A percentile compares a stretch with the other conserved stretches of the same genome.
phyloP scores from a whole-genome alignment of 2,329 filamentous ascomycete species.

The Cladosporium oxysporum region DNA sequence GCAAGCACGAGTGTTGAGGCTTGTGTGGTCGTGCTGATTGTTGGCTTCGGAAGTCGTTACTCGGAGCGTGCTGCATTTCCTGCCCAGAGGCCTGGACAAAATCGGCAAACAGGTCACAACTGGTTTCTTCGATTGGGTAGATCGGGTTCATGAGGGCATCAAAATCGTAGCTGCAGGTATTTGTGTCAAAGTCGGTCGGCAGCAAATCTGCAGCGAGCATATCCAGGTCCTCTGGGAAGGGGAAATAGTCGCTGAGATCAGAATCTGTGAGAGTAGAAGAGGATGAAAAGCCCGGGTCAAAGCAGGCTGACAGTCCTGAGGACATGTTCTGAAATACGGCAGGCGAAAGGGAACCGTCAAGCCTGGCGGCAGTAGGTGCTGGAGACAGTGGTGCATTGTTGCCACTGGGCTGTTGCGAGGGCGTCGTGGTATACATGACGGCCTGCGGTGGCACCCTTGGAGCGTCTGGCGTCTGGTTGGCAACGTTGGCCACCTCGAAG shows the following conservation, averaged over 20 bases:
- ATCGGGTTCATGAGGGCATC: neutral
- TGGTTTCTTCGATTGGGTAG: neutral
- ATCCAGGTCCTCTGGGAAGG: neutral
- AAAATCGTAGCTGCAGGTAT: neutral
- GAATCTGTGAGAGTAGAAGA: neutral
- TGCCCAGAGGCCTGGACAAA: neutral
- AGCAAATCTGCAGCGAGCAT: neutral
- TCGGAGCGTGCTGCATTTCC: neutral
- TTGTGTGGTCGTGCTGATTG: conserved; percentile 5
- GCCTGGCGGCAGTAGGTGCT: neutral
- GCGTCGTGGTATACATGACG: conserved; percentile 18
- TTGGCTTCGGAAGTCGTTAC: neutral
- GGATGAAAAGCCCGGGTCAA: neutral
- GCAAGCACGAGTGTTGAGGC: conserved; percentile 26
- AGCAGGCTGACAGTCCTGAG: neutral
- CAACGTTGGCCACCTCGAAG: neutral
- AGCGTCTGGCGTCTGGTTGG: neutral
- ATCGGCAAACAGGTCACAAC: neutral
- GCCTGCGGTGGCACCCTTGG: neutral
- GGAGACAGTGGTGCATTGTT: neutral
- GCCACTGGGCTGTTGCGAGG: conserved; percentile 4
- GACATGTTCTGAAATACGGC: neutral
- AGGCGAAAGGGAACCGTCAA: neutral
- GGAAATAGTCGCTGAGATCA: neutral
- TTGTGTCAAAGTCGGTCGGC: neutral